Base-by-base conservation (phyloP, 495 filamentous ascomycete species). In the Penicillium alfredii region DNA sequence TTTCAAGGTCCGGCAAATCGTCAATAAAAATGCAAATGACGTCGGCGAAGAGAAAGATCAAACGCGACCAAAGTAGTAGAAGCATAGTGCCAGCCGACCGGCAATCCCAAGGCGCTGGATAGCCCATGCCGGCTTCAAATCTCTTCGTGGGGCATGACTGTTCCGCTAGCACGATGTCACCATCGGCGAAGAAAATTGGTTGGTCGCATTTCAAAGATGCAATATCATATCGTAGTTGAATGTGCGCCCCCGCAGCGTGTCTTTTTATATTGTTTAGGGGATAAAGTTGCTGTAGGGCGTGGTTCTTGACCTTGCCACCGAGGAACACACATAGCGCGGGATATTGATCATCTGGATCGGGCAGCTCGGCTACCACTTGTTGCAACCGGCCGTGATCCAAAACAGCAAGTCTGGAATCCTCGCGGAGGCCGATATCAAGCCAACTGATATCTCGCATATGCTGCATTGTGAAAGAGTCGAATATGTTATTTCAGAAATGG, bases 21-120 rank as follows among this genome's bases (percentile, higher is more conserved):
- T 45, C 33, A 13, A 45, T 30, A 26, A 47, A 58, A 14, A 58
- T 46, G 31, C 35, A 58, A 30, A 58, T 28, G 0, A 55, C 26
- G 31, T 55, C 45, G 2, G 47, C 34, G 21, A 58, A 55, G n/a
- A 45, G 10, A 35, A 58, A 55, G 0, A 58, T 29, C 8, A 58
- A 24, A 3, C 30, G 40, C 6, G 38, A 43, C 39, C 30, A 53
- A 0, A 58, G 27, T 1, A 38, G 22, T 8, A 32, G 8, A 2
- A 53, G 17, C 0, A 49, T 29, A 16, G 25, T 30, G 1, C 13
- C 19, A 6, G 33, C 19, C 1, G 36, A 53, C 10, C 16, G 17
- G 33, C n/a, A 16, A 25, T 41, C 30, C 45, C 33, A 47, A 10
- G 20, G 35, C 10, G 40, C 25, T 7, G 32, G 35, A 35, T 27